Base-by-base conservation (phyloP, 352 stramenopile species). In the Elongisporangium prolatum region DNA sequence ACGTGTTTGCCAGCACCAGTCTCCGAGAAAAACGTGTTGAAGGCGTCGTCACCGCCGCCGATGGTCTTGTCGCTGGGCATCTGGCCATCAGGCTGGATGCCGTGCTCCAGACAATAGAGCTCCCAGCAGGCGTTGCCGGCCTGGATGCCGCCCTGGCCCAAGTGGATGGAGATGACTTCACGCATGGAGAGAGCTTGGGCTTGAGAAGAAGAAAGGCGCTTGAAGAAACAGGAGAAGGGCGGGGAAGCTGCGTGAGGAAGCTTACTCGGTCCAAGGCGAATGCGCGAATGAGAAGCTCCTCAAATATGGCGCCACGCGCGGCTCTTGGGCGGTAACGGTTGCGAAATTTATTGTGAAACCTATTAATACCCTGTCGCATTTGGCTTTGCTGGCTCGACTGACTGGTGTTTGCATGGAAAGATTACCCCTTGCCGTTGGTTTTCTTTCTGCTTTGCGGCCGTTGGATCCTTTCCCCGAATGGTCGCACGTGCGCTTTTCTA, bases 21-120 rank as follows among this genome's bases (percentile, higher is more conserved):
- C 67, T 98, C 91, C 25, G 76, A 91, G 76, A 98, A 98, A 74
- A 97, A 98, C 52, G 97, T 99, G 88, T 98, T 98, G 87, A 98
- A 99, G 49, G 95, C 91, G 65, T 99, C 96, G 66, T 98, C 96
- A 14, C 90, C 93, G 64, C 84, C 90, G 54, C 91, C 91, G 59
- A 97, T 88, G 48, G 89, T 96, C 75, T 97, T 97, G 72, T 84
- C 71, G 40, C 63, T 71, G 9, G 76, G 72, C 56, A 81, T 98
- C 60, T 94, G 77, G 50, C 95, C 95, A 73, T 98, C 89, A 14
- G 92, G 89, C 62, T 93, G 80, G 65, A 98, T 98, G 63, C 89
- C 96, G 73, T 99, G 88, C 65, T 96, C 88, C 21, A 96, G 82
- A 61, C 88, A 96, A 75, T 92, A 96, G 49, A 98, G 85, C 66